A percentile compares a stretch with the other conserved stretches of the same genome.
phyloP scores from a whole-genome alignment of 768 basidiomycete species.

The Mrakia frigida region DNA sequence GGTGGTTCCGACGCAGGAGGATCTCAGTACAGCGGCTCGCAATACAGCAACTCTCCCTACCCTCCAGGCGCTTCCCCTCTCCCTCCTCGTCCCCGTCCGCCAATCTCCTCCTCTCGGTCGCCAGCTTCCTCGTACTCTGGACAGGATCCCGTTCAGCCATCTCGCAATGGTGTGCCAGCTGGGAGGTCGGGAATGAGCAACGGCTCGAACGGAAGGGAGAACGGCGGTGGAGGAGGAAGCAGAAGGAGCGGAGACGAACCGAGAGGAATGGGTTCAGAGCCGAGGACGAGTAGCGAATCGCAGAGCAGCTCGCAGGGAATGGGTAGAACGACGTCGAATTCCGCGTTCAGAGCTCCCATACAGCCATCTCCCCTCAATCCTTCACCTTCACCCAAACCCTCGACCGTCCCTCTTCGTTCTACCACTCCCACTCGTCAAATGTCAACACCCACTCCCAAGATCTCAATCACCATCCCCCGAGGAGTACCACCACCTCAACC shows the following conservation, averaged over 20 bases:
- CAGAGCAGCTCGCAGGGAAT: not conserved
- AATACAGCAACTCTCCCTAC: constrained; percentile 13
- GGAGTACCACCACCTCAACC: not conserved
- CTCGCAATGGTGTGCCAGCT: not conserved
- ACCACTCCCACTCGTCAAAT: not conserved
- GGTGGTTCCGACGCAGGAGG: not conserved
- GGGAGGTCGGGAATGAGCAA: not conserved
- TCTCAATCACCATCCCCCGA: not conserved
- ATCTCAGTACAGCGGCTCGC: not conserved
- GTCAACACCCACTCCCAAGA: not conserved
- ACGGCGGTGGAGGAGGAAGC: not conserved
- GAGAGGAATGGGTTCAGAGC: not conserved
- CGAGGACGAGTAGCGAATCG: constrained; percentile 2
- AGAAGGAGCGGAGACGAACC: not conserved
- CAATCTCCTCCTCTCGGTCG: constrained; percentile 12
- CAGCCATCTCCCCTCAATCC: constrained; percentile 2
- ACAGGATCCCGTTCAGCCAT: not conserved
- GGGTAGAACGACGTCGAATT: not conserved
- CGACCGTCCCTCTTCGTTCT: not conserved
- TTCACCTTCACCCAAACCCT: not conserved
- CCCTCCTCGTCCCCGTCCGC: not conserved
- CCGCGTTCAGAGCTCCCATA: not conserved
- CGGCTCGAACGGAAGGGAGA: not conserved
- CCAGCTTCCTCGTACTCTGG: not conserved
- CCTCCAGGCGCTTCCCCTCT: not conserved